phyloP scores from a whole-genome alignment of 179 eudicot genomes.

The Sideroxylon spinosum region DNA sequence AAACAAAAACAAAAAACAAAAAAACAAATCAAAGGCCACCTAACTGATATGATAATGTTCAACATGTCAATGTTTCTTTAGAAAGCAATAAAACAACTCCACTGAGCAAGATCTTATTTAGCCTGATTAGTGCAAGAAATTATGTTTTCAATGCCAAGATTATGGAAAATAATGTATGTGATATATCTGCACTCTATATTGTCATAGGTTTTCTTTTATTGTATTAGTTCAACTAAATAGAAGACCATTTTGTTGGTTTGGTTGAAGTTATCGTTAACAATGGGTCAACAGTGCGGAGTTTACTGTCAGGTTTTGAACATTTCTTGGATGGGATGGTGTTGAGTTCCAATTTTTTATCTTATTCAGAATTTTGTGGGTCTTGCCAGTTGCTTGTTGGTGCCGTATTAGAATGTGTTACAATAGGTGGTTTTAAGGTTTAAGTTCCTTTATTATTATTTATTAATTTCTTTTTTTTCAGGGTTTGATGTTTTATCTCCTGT shows the following conservation, averaged over 20 bases:
- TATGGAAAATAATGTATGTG: not conserved
- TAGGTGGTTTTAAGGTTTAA: not conserved
- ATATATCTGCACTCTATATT: not conserved
- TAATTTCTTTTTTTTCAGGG: not conserved
- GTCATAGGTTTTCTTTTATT: not conserved
- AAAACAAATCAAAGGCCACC: no score
- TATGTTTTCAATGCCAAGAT: not conserved
- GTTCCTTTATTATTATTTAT: not conserved
- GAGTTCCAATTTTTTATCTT: not conserved
- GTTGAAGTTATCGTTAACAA: not conserved
- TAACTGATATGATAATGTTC: not conserved
- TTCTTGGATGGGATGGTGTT: not conserved
- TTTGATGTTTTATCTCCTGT: not conserved
- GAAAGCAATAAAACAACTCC: not conserved
- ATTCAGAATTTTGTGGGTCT: not conserved
- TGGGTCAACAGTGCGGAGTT: not conserved
- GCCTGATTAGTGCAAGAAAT: not conserved
- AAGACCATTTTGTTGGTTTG: not conserved
- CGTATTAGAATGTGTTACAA: not conserved
- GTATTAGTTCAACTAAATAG: not conserved
- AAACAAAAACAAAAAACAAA: no score
- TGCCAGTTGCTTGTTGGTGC: not conserved
- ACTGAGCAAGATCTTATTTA: not conserved
- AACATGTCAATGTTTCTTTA: not conserved
- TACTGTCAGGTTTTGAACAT: not conserved